Conservation (phyloP, 1,284 basidiomycete genomes). For the Boletellus deceptivus region DNA sequence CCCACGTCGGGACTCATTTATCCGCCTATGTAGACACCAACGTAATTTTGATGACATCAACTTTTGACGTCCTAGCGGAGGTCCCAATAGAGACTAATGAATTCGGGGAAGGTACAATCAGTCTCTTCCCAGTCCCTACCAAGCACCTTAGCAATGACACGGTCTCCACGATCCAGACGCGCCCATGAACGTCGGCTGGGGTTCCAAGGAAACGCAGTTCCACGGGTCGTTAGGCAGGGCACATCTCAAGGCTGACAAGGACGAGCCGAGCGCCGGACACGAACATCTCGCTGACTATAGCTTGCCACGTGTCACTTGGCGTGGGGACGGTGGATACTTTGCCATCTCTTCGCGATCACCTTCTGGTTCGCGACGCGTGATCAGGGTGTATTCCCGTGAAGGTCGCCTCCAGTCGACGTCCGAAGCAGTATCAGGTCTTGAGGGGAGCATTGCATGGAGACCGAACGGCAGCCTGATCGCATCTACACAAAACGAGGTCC, state of each 20-base stretch:
- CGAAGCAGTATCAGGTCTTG: constrained; percentile 81
- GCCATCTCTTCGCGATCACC: constrained; percentile 72
- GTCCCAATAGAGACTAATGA: constrained; percentile 67
- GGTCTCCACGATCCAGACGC: constrained; percentile 52
- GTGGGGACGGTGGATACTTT: constrained; percentile 90
- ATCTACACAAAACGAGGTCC: constrained; percentile 74
- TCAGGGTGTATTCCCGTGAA: constrained; percentile 83
- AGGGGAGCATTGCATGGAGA: constrained; percentile 81
- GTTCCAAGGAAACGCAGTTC: constrained; percentile 95
- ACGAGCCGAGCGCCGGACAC: constrained; percentile 39
- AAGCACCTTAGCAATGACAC: constrained; percentile 6
- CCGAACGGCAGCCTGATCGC: constrained; percentile 89
- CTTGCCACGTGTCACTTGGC: constrained; percentile 82
- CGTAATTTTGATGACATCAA: constrained; percentile 85
- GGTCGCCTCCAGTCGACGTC: constrained; percentile 82
- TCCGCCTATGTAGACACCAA: constrained; percentile 54
- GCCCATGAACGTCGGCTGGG: constrained; percentile 97
- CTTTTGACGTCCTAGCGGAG: constrained; percentile 88
- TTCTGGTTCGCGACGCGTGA: constrained; percentile 43
- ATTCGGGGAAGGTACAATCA: constrained; percentile 76
- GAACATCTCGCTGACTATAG: constrained; percentile 73
- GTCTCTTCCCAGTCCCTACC: constrained; percentile 5
- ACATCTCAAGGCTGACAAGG: constrained; percentile 54
- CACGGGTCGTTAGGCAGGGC: constrained; percentile 94
- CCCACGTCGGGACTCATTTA: not conserved